Evolutionary conservation across 108 stramenopile genomes (phyloP), one percentile per base, ranked within the genome.

Genomic region (Cyclotella sp.): DNA sequence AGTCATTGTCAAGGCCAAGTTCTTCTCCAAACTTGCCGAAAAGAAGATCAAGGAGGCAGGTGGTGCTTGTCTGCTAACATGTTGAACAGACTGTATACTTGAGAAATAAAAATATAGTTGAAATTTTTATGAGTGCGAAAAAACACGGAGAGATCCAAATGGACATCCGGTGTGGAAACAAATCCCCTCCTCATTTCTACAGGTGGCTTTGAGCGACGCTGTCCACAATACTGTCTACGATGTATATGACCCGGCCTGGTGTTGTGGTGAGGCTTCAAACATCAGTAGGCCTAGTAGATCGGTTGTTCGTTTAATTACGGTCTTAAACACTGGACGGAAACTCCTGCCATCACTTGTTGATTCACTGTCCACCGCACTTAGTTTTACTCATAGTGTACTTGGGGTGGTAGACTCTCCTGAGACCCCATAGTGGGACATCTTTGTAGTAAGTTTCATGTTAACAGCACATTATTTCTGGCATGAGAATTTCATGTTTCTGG

Each of bases 41-140:
- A 87, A 98, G 87, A 99, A 99, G 88, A 99, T 99, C 83, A 95
- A 91, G 84, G 98, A 70, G 16, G 98, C 97, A n/a, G 99, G 99
- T 72, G 99, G 99, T 39, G 98, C 98, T 11, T 98, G 97, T 87
- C 67, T 99, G 68, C 88, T 99, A 21, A 75, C 78, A 65, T 87
- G 87, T 52, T 96, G 91, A 77, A 58, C 53, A 77, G 18, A 51
- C 29, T 39, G 53, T 27, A 75, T 28, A 44, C 53, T 51, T 24
- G 40, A 22, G 59, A 61, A 30, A 59, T 73, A 70, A 51, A 72
- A 73, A 54, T 47, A 40, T 53, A 68, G 67, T 62, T 47, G 42
- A 81, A 75, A 78, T 30, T 52, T 82, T 82, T 76, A 72, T 75
- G 82, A 82, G 82, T 82, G 82, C 69, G 70, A 82, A 82, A 82